Evolutionary conservation across 31 red algal genomes (phyloP).

Genomic region (Odonthalia washingtoniensis): DNA sequence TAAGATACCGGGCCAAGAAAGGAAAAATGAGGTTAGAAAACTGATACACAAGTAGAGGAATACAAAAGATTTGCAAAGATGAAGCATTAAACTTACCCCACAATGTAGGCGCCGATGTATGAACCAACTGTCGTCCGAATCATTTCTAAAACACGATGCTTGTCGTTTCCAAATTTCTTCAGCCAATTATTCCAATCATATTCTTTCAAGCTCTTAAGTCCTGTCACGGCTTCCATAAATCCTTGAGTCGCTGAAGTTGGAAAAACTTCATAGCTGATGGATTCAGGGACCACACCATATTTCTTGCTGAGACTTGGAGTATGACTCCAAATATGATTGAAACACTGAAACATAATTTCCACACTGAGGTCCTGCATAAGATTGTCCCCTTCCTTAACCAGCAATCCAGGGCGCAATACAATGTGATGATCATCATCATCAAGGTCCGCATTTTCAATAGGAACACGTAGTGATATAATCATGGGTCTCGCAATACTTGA

Average conservation of each 20-base stretch:
- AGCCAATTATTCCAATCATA: conserved; percentile 81
- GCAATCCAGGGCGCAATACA: conserved; percentile 34
- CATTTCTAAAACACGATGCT: conserved; percentile 59
- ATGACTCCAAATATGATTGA: conserved; percentile 80
- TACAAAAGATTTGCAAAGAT: too few species aligned
- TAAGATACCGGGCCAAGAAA: too few species aligned
- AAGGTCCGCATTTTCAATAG: conserved; percentile 63
- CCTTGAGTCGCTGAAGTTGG: conserved; percentile 73
- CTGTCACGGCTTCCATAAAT: conserved; percentile 86
- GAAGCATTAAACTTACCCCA: conserved; percentile 76
- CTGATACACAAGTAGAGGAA: too few species aligned
- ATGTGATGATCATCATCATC: conserved; percentile 52
- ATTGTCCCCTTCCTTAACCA: conserved; percentile 89
- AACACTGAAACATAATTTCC: conserved; percentile 77
- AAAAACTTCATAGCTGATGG: conserved; percentile 77
- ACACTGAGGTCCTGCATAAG: conserved; percentile 85
- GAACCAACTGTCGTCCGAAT: conserved; percentile 78
- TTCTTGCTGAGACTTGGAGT: conserved; percentile 44
- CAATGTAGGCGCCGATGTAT: conserved; percentile 81
- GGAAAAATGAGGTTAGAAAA: conserved; percentile 37
- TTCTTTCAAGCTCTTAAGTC: conserved; percentile 63
- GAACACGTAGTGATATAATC: conserved; percentile 71
- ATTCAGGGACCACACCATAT: conserved; percentile 54
- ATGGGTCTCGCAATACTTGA: conserved; percentile 86
- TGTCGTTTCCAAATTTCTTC: conserved; percentile 47